A percentile compares a stretch with the other conserved stretches of the same genome.
These are phyloP conservation scores for Scheffersomyces titani DNA, from an alignment of 1,139 yeast species.

Conservation along the genomic window DNA sequence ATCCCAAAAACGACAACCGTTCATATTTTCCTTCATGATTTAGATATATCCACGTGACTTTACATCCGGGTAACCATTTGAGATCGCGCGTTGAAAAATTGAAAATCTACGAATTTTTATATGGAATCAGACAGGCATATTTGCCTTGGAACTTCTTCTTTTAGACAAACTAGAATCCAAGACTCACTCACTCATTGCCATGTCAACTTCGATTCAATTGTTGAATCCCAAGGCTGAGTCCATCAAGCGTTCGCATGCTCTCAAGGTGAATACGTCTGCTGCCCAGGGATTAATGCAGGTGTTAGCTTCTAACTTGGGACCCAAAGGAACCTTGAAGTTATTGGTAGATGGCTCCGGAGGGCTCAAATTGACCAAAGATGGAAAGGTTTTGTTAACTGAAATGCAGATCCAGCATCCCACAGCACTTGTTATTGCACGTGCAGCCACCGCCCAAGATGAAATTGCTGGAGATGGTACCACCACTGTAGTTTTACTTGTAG, in stretches of 20 bases:
- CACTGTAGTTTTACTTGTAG: constrained; percentile 92
- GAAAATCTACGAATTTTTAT: not conserved
- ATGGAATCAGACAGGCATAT: not conserved
- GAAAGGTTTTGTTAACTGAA: constrained; percentile 88
- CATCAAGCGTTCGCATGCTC: constrained; percentile 88
- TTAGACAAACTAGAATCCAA: not conserved
- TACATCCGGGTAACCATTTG: not conserved
- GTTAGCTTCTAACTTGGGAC: constrained; percentile 88
- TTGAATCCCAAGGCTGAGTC: constrained; percentile 97
- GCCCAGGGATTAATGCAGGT: constrained; percentile 97
- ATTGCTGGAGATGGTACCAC: constrained; percentile 99
- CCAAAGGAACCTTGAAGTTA: constrained; percentile 95
- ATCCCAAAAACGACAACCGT: not conserved
- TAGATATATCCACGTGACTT: not conserved
- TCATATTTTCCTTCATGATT: too few species aligned
- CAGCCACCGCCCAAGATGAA: constrained; percentile 98
- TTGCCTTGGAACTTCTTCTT: not conserved
- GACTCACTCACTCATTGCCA: constrained; percentile 7
- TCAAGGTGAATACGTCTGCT: constrained; percentile 91
- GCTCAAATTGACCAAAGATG: constrained; percentile 94
- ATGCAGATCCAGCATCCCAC: constrained; percentile 99
- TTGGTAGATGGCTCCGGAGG: constrained; percentile 96
- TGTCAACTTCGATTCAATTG: constrained; percentile 75
- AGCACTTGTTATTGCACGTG: constrained; percentile 97
- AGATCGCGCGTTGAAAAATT: not conserved